Base-by-base conservation (phyloP, 805 yeast genomes). In the Suhomyces sp. region DNA sequence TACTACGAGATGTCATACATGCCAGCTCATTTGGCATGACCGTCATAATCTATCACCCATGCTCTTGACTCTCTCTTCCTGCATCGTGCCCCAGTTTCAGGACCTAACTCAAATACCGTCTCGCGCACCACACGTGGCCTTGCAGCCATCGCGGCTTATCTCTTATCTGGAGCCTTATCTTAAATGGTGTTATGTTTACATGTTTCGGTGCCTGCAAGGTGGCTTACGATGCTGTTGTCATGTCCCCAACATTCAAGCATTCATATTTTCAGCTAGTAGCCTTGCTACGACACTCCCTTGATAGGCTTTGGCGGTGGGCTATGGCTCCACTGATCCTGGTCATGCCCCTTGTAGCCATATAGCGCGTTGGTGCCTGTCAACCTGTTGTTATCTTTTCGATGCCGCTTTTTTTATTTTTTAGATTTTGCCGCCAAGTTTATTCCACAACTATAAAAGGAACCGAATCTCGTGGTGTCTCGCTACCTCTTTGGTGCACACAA, bases 131-230 rank as follows among this genome's bases (percentile, higher is more conserved):
- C 41, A 37, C 41, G 41, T 37, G 41, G 41, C 22, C 20, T 37
- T 37, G 41, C 41, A 19, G n/a, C 41, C 41, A 37, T 37, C 22
- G 41, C 41, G 41, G 41, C 41, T 37, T 37, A 37, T 37, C 41
- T 37, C 41, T 37, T 37, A 37, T 37, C 41, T 37, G 9, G 21
- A 17, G 41, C 41, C 41, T 37, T 37, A 37, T 37, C 41, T 17
- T 37, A 19, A 6, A 19, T 17, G 22, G 4, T 37, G 41, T n/a
- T n/a, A 31, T n/a, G 35, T 31, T 27, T 27, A 27, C 31, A 27
- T 27, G 31, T 27, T 27, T 27, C 31, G 12, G 31, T 27, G 29
- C 29, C 29, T 25, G 13, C 29, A 25, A 25, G n/a, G 29, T 25
- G 29, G 29, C 29, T 25, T 25, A 10, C 2, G 29, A n/a, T 9